Base-by-base conservation (phyloP, 768 basidiomycete genomes). In the Dendrothele bispora region DNA sequence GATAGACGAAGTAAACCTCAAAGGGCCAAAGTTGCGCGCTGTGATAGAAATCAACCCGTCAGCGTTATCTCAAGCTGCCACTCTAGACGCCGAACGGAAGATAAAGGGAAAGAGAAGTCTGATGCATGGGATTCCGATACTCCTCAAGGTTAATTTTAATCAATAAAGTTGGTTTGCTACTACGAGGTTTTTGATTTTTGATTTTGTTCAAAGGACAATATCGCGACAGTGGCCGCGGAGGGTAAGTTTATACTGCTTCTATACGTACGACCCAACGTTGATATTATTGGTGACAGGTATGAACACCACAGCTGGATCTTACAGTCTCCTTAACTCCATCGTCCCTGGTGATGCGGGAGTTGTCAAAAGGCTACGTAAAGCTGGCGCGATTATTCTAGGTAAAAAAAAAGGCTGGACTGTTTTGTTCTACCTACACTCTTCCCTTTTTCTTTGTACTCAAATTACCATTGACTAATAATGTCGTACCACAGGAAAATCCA, bases 221-320 rank as follows among this genome's bases (percentile, higher is more conserved):
- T 63, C 20, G 62, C 39, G 28, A 70, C 69, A 35, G 58, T 65
- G 7, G 55, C 57, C 21, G 50, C 53, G 18, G 60, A 66, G 38
- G 67, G 62, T 61, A 26, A 34, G 18, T 22, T 21, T n/a, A 4
- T 20, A 12, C n/a, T 32, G 43, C 4, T 6, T 35, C 10, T 15
- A 21, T 25, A 11, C 10, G 30, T 32, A 8, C 32, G n/a, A n/a
- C n/a, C n/a, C n/a, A n/a, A n/a, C n/a, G n/a, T n/a, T n/a, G n/a
- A n/a, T n/a, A n/a, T n/a, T n/a, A n/a, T n/a, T n/a, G n/a, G n/a
- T 20, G 18, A 41, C 27, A 46, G 71, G 72, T 18, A 70, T 73
- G 69, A 70, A 72, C 52, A 71, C 69, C 1, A 71, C 69, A 1
- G 69, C 72, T 1, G 71, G 71, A 21, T 69, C 70, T 7, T 73